Conservation (phyloP, 1,139 yeast genomes). For the Taiozyma sp. region DNA sequence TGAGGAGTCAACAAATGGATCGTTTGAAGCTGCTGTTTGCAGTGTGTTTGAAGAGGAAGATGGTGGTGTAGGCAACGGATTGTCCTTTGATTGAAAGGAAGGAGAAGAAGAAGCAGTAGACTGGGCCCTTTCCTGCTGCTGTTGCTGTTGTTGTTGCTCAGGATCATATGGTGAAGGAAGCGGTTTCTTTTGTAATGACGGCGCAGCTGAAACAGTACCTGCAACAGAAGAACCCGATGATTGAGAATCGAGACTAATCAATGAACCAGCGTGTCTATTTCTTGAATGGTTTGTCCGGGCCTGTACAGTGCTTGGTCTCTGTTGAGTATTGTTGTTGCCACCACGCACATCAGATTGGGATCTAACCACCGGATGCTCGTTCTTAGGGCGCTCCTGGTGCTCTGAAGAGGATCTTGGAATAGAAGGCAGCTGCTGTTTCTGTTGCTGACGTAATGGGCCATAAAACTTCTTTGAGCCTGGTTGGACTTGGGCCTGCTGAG, state of each 20-base stretch:
- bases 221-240: background rate
- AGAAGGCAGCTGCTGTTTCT: background rate
- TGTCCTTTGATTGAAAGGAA: background rate
- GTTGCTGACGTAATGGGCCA: background rate
- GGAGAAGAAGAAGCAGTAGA: background rate
- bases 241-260: slow-evolving; percentile 10
- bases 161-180: background rate
- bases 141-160: background rate
- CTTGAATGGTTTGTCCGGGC: slow-evolving; percentile 23
- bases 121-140: background rate
- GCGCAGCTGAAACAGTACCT: background rate
- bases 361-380: slow-evolving; percentile 7
- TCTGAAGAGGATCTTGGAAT: slow-evolving; percentile 3
- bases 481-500: background rate
- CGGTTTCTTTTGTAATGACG: background rate
- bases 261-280: slow-evolving; percentile 25
- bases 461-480: background rate
- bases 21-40: background rate
- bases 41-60: background rate
- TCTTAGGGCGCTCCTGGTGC: slow-evolving; percentile 1
- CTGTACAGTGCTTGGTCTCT: background rate
- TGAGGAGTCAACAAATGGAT: background rate
- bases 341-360: slow-evolving; percentile 15
- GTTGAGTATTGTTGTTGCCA: background rate
- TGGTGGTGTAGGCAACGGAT: background rate